Conservation (phyloP, 2,329 filamentous ascomycete species). For the Zopfia rhizophila region DNA sequence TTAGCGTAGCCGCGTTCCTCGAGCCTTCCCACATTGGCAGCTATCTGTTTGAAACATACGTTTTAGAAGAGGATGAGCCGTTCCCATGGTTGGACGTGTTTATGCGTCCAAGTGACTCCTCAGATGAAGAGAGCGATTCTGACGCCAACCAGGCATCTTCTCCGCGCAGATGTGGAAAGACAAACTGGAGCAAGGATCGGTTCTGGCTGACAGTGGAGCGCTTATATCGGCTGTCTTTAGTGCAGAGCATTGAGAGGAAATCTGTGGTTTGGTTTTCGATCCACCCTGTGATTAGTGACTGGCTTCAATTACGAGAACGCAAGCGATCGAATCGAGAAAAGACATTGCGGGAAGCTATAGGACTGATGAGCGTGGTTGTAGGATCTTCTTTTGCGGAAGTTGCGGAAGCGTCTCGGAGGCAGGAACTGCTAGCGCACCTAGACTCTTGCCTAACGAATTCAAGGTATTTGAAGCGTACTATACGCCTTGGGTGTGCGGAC, state of each 20-base stretch:
- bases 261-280: slow-evolving; percentile 11
- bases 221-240: slow-evolving; percentile 8
- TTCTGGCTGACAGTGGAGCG: slow-evolving; percentile 8
- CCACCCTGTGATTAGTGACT: slow-evolving; percentile 16
- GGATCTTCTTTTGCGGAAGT: slow-evolving; percentile 1
- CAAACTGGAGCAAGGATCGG: slow-evolving; percentile 1
- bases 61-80: slow-evolving; percentile 3
- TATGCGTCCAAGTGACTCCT: slow-evolving; percentile 4
- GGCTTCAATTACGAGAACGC: slow-evolving; percentile 10
- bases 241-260: no score
- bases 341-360: slow-evolving; percentile 5
- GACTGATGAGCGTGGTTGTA: slow-evolving; percentile 9
- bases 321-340: slow-evolving; percentile 5
- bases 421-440: slow-evolving; percentile 7
- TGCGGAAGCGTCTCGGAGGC: slow-evolving; percentile 3
- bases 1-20: slow-evolving; percentile 14
- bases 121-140: slow-evolving; percentile 8
- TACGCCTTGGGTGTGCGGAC: slow-evolving; percentile 5
- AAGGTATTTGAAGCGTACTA: slow-evolving; percentile 1
- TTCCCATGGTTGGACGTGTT: slow-evolving; percentile 10
- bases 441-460: slow-evolving; percentile 6
- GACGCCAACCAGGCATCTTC: slow-evolving; percentile 2
- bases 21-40: slow-evolving; percentile 8
- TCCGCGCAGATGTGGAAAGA: background rate
- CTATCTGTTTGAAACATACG: slow-evolving; percentile 12